Evolutionary conservation across 495 filamentous ascomycete species (phyloP), one percentile per base, ranked within the genome.

Genomic region (Daldinia bambusicola): DNA sequence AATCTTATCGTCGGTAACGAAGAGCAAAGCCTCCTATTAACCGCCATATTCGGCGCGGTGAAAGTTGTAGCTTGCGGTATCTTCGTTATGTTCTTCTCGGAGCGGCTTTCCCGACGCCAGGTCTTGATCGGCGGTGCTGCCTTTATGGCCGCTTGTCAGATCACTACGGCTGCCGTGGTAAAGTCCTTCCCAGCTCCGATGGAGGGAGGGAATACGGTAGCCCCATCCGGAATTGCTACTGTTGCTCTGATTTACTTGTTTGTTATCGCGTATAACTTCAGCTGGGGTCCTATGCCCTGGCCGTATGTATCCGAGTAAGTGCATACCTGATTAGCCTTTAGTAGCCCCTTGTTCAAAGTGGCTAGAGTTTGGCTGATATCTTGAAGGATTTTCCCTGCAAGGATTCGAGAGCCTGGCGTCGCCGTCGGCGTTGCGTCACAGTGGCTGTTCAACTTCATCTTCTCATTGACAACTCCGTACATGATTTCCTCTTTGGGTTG

Each of bases 391-490:
- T 86, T 86, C 72, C 80, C 84, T 0, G 79, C 80, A 0, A 79
- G 83, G 2, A 84, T 86, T 16, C 77, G 84, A 45, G 83, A 80
- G 63, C 68, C 82, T 4, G 83, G 83, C 18, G 78, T 84, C 1
- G 83, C 80, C 1, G 63, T 75, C 9, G 75, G 75, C 26, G 73
- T 77, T n/a, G 80, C 81, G n/a, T 79, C 80, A 0, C 83, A 86
- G 51, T 87, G 84, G 85, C 71, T 85, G 0, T 85, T 82, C 57
- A 85, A 83, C 53, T 86, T 86, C 66, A 74, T 86, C 2, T 83
- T 86, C 76, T 83, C 82, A 3, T 76, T 81, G 3, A 82, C 80
- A 0, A 86, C 83, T 0, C 85, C 85, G 0, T 87, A 86, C 50
- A 81, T 85, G 72, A 83, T 86, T 50, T 72, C 75, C 5, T 79